Base-by-base conservation (phyloP, 805 yeast genomes). In the Tetrapisispora arboricola region DNA sequence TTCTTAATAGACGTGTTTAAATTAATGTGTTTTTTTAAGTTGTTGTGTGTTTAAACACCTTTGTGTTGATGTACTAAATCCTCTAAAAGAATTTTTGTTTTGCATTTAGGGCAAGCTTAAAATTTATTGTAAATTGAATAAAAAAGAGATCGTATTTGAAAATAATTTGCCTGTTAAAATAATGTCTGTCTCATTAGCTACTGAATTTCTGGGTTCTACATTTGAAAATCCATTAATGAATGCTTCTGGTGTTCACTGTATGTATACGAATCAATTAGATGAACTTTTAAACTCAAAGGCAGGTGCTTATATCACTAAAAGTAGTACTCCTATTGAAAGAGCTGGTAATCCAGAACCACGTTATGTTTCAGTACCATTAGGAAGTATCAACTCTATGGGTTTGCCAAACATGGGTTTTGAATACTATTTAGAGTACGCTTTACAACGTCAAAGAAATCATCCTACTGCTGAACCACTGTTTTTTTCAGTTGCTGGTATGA, bases 381-480 rank as follows among this genome's bases (percentile, higher is more conserved):
- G 61, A 18, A 53, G 59, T 41, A 57, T 57, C 22, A 56, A 57
- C 41, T 57, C 62, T 12, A 57, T 57, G 61, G 61, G 62, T 22
- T 45, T 57, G 29, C 62, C 62, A 34, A 57, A 57, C 29, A 39
- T 47, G 34, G 62, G 61, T 41, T 44, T 56, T 38, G 54, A 57
- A 18, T 57, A 57, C 40, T 55, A 57, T 43, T 36, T 57, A 27
- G 41, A 51, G 5, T 57, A 57, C 30, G 60, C 49, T 16, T 20
- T 53, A 8, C 41, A 45, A 5, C 48, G 49, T 29, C 58, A 55
- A 43, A 33, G 40, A 17, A 40, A 41, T n/a, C 25, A 26, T 24
- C 49, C 58, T 28, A 26, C 43, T 11, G 44, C 42, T 2, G 44
- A 37, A 11, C 51, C 55, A 1, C 43, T 51, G 10, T 57, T 54